Base-by-base conservation (phyloP, 2,329 filamentous ascomycete genomes). In the Alternaria postmessia region DNA sequence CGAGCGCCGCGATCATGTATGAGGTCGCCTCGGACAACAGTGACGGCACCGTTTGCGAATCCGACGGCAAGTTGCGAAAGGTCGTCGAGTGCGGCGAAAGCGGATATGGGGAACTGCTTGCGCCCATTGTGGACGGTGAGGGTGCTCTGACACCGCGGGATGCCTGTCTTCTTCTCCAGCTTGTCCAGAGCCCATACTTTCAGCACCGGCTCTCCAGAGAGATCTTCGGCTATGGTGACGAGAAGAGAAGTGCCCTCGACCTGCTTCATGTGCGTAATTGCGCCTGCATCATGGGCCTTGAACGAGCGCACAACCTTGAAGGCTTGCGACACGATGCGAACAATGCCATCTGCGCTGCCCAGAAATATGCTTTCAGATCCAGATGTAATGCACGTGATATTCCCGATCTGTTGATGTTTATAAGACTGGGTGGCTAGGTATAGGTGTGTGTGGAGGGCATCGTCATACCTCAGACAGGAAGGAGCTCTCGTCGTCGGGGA, bases 171-270 rank as follows among this genome's bases (percentile, higher is more conserved):
- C 85, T 95, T 98, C 68, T 96, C 93, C 4, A 90, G 86, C 80
- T 94, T 96, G 76, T 98, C 94, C 69, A 99, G 84, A 22, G 93
- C 94, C 95, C 95, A 99, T n/a, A 98, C 94, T 78, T 97, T 98
- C 61, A 99, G 81, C 20, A 94, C 86, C 0, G 95, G 94, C 70
- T 98, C 93, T 70, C 87, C 91, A 39, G 91, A 91, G 53, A 97
- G 83, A 72, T 98, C 94, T 79, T 99, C 95, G 60, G 91, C 87
- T 61, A 94, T 84, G 0, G 95, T 98, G 36, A 97, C 89, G 28
- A 99, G 84, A 63, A 97, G 81, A 54, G 92, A 90, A 1, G 94
- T 97, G 36, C 92, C 91, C 65, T 94, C 91, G 30, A 98, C 87
- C 80, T 97, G 94, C 79, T 90, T 92, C 87, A 98, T 94, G 78